Evolutionary conservation across 1,139 yeast genomes (phyloP).

Genomic region (Lodderomyces elongisporus): DNA sequence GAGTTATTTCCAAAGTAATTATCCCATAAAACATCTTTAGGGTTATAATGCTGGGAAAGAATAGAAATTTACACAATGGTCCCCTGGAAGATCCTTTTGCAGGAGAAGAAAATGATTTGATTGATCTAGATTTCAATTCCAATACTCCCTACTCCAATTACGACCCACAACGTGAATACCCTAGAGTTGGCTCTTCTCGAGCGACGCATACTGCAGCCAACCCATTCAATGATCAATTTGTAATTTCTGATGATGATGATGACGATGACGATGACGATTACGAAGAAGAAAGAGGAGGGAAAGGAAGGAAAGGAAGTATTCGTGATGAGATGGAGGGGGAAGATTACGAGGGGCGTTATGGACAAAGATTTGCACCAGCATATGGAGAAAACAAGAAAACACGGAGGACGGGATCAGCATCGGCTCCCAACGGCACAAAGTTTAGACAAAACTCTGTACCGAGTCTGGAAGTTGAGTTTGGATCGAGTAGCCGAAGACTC

Average conservation of each 20-base stretch:
- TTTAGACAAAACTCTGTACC: neutral
- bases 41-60: no score
- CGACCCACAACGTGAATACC: constrained; percentile 11
- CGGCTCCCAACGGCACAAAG: neutral
- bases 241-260: constrained; percentile 32
- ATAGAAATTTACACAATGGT: no score
- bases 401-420: neutral
- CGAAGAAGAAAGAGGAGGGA: constrained; percentile 8
- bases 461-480: neutral
- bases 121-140: constrained; percentile 25
- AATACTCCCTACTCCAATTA: constrained; percentile 14
- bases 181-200: constrained; percentile 6
- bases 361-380: neutral
- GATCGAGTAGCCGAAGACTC: neutral
- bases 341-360: neutral
- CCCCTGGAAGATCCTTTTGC: constrained; percentile 25
- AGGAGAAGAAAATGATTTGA: constrained; percentile 22
- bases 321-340: neutral
- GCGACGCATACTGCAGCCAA: constrained; percentile 3
- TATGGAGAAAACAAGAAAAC: neutral
- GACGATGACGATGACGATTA: constrained; percentile 10
- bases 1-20: no score
- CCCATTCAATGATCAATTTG: constrained; percentile 24
- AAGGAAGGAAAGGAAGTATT: constrained; percentile 3
- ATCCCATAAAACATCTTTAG: no score